Evolutionary conservation across 495 filamentous ascomycete species (phyloP).

Genomic region (Aspergillus nanangensis): DNA sequence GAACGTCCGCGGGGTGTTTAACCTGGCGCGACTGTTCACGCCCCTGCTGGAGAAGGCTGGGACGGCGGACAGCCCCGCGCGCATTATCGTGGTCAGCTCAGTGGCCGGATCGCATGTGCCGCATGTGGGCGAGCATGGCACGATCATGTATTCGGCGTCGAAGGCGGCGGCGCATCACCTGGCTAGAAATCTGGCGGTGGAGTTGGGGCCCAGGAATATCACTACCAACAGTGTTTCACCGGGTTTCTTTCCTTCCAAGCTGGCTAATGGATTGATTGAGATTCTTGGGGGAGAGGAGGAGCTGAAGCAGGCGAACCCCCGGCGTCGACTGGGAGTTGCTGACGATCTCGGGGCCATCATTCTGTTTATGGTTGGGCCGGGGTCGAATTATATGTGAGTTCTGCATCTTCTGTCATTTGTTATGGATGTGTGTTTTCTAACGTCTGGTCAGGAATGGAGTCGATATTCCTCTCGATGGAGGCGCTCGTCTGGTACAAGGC

Average conservation of each 20-base stretch:
- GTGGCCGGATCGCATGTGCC: slow-evolving; percentile 67
- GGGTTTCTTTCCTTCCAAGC: slow-evolving; percentile 77
- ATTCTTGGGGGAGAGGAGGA: slow-evolving; percentile 53
- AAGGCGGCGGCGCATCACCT: slow-evolving; percentile 72
- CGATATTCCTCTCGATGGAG: slow-evolving; percentile 8
- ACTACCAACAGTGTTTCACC: slow-evolving; percentile 73
- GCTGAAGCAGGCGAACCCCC: slow-evolving; percentile 54
- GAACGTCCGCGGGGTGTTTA: slow-evolving; percentile 78
- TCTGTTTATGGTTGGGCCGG: slow-evolving; percentile 60
- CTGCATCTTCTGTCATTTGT: too few species aligned
- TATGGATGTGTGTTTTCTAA: slow-evolving; percentile 5
- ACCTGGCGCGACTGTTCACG: slow-evolving; percentile 59
- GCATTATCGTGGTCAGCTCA: slow-evolving; percentile 69
- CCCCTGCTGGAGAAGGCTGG: slow-evolving; percentile 61
- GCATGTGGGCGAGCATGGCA: slow-evolving; percentile 59
- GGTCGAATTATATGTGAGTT: slow-evolving; percentile 45
- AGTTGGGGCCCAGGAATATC: slow-evolving; percentile 66
- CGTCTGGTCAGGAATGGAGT: slow-evolving; percentile 6
- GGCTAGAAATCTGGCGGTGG: slow-evolving; percentile 67
- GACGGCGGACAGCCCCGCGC: slow-evolving; percentile 52
- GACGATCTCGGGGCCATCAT: slow-evolving; percentile 74
- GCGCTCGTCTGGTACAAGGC: slow-evolving; percentile 1
- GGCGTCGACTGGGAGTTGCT: slow-evolving; percentile 56
- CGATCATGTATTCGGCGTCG: slow-evolving; percentile 68
- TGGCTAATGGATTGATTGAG: slow-evolving; percentile 63